These are phyloP conservation scores for Fusarium continuum DNA, from an alignment of 2,329 filamentous ascomycete species.

Conservation along the genomic window DNA sequence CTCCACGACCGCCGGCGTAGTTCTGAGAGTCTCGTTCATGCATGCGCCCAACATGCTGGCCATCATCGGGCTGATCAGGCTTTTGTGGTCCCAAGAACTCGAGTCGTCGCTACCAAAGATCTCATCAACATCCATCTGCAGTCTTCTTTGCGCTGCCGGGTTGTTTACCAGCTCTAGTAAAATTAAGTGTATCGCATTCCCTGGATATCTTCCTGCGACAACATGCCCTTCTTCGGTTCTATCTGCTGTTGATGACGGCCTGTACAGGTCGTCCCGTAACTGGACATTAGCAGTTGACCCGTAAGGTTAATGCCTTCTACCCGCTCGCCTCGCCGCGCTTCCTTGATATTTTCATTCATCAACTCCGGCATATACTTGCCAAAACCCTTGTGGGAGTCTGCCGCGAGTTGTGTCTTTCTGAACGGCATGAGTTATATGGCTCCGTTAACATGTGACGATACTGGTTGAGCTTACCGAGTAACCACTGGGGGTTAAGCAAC, in stretches of 20 bases:
- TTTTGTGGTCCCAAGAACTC: conserved; percentile 75
- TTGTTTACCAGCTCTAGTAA: conserved; percentile 74
- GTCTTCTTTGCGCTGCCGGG: conserved; percentile 67
- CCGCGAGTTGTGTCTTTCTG: conserved; percentile 60
- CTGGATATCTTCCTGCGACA: conserved; percentile 72
- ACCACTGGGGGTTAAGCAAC: conserved; percentile 66
- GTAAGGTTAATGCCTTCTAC: conserved; percentile 62
- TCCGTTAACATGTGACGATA: conserved; percentile 8
- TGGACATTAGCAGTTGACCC: conserved; percentile 59
- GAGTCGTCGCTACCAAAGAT: conserved; percentile 69
- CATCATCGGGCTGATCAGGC: conserved; percentile 70
- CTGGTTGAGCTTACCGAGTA: conserved; percentile 56
- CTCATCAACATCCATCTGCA: conserved; percentile 75
- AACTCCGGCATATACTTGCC: conserved; percentile 75
- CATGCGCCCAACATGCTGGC: conserved; percentile 76
- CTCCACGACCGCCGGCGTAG: conserved; percentile 75
- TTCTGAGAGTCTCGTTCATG: conserved; percentile 79
- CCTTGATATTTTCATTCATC: conserved; percentile 66
- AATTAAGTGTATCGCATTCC: conserved; percentile 77
- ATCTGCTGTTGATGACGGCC: not conserved
- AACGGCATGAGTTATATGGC: conserved; percentile 57
- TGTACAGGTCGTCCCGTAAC: conserved; percentile 40
- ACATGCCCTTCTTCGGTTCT: conserved; percentile 45
- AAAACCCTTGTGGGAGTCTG: conserved; percentile 69
- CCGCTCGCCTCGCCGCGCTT: conserved; percentile 49